Conservation (phyloP, 441 rosid species). For the Cnidoscolus chayamansa region DNA sequence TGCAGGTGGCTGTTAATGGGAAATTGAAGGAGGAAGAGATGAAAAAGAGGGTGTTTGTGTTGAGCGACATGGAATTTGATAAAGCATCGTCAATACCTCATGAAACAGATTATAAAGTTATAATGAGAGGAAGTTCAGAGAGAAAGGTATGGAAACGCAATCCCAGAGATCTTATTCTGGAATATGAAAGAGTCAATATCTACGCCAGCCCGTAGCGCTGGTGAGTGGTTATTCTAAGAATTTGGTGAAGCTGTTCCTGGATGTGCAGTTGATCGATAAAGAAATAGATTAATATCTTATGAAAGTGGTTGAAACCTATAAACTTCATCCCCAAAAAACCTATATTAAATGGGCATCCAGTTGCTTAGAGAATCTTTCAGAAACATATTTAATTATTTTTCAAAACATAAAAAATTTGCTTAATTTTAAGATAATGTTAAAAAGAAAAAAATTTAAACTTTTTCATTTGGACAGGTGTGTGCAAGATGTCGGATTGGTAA, state of each 20-base stretch:
- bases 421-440: too few relatives aligned
- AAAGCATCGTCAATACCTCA: constrained; percentile 29
- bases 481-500: too few relatives aligned
- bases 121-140: constrained; percentile 33
- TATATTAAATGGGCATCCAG: too few relatives aligned
- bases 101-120: constrained; percentile 45
- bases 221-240: constrained; percentile 62
- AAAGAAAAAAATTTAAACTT: too few relatives aligned
- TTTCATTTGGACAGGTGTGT: too few relatives aligned
- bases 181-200: constrained; percentile 54
- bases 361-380: too few relatives aligned
- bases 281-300: too few relatives aligned
- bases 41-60: constrained; percentile 30
- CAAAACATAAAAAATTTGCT: too few relatives aligned
- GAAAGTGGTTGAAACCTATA: too few relatives aligned
- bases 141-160: constrained; percentile 37
- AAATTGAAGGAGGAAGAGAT: constrained; percentile 23
- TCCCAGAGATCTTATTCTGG: constrained; percentile 62
- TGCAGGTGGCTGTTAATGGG: constrained; percentile 23
- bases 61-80: constrained; percentile 42
- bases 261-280: not conserved
- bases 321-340: too few relatives aligned
- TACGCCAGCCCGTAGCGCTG: constrained; percentile 53
- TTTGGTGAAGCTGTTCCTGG: constrained; percentile 49
- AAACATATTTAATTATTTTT: too few relatives aligned